Evolutionary conservation across 1,284 basidiomycete genomes (phyloP), one percentile per base, ranked within the genome.

Genomic region (Spongiforma sp.): DNA sequence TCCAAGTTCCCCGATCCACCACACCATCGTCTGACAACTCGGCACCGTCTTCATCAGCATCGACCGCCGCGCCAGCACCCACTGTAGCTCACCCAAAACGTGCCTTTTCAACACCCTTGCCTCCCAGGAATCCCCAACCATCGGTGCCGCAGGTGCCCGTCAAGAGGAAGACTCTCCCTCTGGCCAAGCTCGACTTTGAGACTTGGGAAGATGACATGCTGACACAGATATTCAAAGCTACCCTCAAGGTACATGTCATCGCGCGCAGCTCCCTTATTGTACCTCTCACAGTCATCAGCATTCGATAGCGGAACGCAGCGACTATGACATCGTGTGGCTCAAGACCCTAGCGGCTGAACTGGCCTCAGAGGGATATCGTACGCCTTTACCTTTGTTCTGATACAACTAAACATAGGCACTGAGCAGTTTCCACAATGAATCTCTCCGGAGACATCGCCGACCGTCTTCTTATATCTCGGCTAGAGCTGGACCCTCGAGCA

Each of bases 261-360:
- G 48, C 5, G n/a, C 41, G 54, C 10, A 11, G 9, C 3, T 59
- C 7, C 4, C 37, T 60, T 7, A 39, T 21, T 52, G 37, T 54
- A 33, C 34, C 59, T 59, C 61, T 69, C 68, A 59, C 48, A 10
- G 14, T 41, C 5, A 64, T 15, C 59, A 96, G 93, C 86, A 84
- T 79, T 81, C 85, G 5, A 83, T 87, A 6, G 93, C 94, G 1
- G 88, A 94, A 73, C 78, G 80, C 64, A 91, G 82, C 65, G 84
- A 85, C 52, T 93, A 90, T 81, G 84, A 90, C 61, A 79, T 91
- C 56, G 91, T 93, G 34, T 98, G 94, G 92, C 85, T 99, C 63
- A 95, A 95, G 78, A 79, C 83, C 48, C 81, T 98, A 15, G 86
- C 86, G 14, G 75, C 83, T 5, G 96, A 99, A 72, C 77, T 98